Percentiles rank a stretch among this genome's conserved stretches.
phyloP scores from a whole-genome alignment of 306 rosid species.

The Corylus avellana region DNA sequence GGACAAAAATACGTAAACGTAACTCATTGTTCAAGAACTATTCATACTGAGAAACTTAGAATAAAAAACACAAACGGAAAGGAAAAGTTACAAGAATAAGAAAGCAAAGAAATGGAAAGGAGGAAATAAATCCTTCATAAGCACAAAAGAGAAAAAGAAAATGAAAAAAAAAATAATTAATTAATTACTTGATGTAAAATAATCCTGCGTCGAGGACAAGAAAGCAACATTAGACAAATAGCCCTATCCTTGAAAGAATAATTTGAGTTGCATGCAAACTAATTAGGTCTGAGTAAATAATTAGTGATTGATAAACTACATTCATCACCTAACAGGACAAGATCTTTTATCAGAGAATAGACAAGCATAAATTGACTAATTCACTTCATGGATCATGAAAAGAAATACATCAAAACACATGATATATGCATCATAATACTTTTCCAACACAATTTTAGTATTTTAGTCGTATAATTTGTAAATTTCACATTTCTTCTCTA shows the following conservation, averaged over 20 bases:
- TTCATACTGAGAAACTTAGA: no score
- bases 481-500: background rate
- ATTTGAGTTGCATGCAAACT: no score
- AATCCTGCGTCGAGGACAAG: background rate
- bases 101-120: background rate
- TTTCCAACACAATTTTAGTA: background rate
- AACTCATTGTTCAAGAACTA: no score
- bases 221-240: background rate
- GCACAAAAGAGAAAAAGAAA: background rate
- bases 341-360: background rate
- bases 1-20: no score
- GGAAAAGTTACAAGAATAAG: background rate
- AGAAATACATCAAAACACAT: background rate
- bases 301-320: background rate
- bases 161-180: background rate
- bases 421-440: background rate
- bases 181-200: background rate
- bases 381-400: background rate
- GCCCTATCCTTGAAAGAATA: no score
- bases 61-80: no score
- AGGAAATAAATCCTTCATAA: background rate
- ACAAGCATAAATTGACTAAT: background rate
- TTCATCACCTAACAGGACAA: background rate
- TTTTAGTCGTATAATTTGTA: background rate
- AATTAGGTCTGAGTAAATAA: background rate